Conservation (phyloP, 306 rosid genomes). For the Rosa persica region DNA sequence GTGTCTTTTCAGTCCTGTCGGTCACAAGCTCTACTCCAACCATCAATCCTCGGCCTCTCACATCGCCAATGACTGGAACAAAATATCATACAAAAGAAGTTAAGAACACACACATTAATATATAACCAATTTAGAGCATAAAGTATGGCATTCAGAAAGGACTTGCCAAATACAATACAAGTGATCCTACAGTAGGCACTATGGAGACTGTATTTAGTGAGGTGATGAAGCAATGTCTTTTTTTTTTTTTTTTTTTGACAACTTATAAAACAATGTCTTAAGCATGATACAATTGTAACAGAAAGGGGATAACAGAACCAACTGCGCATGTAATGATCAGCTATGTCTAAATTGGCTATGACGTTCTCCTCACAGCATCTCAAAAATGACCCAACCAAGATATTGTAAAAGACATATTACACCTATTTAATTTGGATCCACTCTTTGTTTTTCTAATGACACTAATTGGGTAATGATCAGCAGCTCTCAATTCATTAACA, state of each 20-base stretch:
- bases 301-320: not conserved
- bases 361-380: not conserved
- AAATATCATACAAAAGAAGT: constrained; percentile 16
- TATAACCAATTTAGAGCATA: not conserved
- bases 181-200: not conserved
- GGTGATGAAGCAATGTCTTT: not conserved
- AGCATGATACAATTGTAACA: not conserved
- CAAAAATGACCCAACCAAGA: not conserved
- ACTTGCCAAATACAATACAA: not conserved
- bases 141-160: not conserved
- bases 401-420: not conserved
- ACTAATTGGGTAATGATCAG: not conserved
- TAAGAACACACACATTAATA: not conserved
- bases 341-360: not conserved
- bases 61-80: constrained; percentile 75
- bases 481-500: not conserved
- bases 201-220: not conserved
- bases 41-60: constrained; percentile 88
- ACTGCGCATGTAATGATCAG: not conserved
- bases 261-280: not conserved
- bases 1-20: constrained; percentile 58
- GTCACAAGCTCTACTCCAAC: constrained; percentile 75
- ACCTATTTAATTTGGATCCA: not conserved
- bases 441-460: not conserved
- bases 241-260: too few relatives aligned